phyloP scores from a whole-genome alignment of 1,139 yeast genomes.

The Saccharomyces hybrid region DNA sequence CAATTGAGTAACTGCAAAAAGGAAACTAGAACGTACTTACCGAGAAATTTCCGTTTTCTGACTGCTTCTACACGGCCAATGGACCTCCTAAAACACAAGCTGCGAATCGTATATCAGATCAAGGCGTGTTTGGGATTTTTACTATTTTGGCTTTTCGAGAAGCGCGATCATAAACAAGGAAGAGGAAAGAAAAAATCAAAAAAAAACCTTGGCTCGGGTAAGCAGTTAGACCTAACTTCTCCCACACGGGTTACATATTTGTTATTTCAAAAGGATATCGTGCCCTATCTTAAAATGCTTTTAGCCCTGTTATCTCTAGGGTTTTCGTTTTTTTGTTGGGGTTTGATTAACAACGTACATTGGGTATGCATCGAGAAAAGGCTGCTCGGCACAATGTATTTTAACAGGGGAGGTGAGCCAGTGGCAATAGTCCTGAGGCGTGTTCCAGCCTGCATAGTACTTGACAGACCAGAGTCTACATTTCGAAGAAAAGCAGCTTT shows the following conservation, averaged over 20 bases:
- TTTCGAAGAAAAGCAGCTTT: no score
- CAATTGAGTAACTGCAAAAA: background rate
- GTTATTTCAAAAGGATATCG: no score
- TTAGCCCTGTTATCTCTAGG: no score
- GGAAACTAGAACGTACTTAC: no score
- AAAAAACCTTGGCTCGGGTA: background rate
- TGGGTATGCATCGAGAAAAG: background rate
- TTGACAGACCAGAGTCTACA: no score
- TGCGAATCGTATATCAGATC: background rate
- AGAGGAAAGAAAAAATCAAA: background rate
- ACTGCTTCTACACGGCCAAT: background rate
- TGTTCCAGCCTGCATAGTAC: background rate
- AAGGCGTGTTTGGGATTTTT: background rate
- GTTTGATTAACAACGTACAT: background rate
- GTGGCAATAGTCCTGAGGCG: background rate
- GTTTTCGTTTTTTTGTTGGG: background rate
- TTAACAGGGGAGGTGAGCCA: background rate
- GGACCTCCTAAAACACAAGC: background rate
- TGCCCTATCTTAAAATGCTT: no score
- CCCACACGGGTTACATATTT: no score
- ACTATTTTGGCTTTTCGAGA: background rate
- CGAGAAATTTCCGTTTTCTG: background rate
- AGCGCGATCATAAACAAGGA: background rate
- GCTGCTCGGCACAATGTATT: background rate
- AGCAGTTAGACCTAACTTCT: no score